Evolutionary conservation across 2,329 filamentous ascomycete genomes (phyloP).

Genomic region (Neonectria coccinea): DNA sequence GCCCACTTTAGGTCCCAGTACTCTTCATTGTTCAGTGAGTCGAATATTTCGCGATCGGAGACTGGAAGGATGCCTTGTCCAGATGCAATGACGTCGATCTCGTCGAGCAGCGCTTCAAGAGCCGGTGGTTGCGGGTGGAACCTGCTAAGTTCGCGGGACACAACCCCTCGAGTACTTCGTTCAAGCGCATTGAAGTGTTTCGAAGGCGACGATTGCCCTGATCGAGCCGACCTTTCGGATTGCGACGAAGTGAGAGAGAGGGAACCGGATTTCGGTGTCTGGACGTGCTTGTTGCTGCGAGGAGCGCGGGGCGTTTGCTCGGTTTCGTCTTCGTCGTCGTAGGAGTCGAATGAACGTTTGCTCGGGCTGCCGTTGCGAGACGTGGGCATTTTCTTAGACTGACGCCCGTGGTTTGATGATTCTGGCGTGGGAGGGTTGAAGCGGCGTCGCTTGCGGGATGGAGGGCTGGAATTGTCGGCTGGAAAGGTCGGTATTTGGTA

Average conservation of each 20-base stretch:
- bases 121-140: conserved; percentile 16
- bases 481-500: background rate
- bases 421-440: background rate
- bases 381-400: background rate
- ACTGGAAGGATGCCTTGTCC: conserved; percentile 19
- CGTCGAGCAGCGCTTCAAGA: conserved; percentile 21
- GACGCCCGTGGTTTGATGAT: background rate
- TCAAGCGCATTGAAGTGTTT: conserved; percentile 22
- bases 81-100: conserved; percentile 14
- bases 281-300: background rate
- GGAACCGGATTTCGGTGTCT: background rate
- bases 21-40: background rate
- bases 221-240: background rate
- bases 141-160: conserved; percentile 11
- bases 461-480: background rate
- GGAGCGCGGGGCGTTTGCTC: background rate
- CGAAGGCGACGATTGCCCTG: conserved; percentile 22
- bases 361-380: background rate
- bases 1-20: background rate
- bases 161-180: background rate
- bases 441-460: background rate
- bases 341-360: background rate
- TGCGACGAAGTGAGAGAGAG: background rate
- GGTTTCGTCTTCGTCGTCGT: background rate
- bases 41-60: background rate